phyloP scores from a whole-genome alignment of 805 yeast species.

The Spathaspora gorwiae region DNA sequence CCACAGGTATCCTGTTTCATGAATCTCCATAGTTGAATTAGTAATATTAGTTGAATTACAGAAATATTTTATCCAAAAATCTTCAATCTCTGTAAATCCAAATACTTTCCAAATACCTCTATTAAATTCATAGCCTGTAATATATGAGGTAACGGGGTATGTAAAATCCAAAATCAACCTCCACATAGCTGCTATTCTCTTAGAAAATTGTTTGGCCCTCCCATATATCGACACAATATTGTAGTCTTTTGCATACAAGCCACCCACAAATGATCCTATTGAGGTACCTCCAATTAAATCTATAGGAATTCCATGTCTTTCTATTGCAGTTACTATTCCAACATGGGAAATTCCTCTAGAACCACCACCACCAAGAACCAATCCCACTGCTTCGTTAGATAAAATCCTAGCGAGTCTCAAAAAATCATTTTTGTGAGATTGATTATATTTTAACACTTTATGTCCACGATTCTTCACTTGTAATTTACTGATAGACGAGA shows the following conservation, averaged over 20 bases:
- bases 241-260: constrained; percentile 87
- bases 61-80: constrained; percentile 87
- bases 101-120: constrained; percentile 96
- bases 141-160: constrained; percentile 88
- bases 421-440: constrained; percentile 79
- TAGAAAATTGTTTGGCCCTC: constrained; percentile 79
- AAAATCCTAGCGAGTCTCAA: constrained; percentile 82
- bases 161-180: constrained; percentile 79
- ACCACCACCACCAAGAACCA: constrained; percentile 97
- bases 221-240: constrained; percentile 90
- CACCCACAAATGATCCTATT: constrained; percentile 94
- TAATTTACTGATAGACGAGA: constrained; percentile 18
- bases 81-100: constrained; percentile 90
- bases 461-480: constrained; percentile 12
- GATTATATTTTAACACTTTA: constrained; percentile 21
- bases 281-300: constrained; percentile 96
- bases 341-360: constrained; percentile 92
- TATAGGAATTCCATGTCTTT: constrained; percentile 88
- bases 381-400: constrained; percentile 90
- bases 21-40: constrained; percentile 91
- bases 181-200: constrained; percentile 82
- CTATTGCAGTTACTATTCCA: constrained; percentile 87
- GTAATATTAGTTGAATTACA: constrained; percentile 94
- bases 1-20: constrained; percentile 92
- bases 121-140: constrained; percentile 96